Evolutionary conservation across 2,329 filamentous ascomycete species (phyloP).

Genomic region (Sodiomyces alkalinus): DNA sequence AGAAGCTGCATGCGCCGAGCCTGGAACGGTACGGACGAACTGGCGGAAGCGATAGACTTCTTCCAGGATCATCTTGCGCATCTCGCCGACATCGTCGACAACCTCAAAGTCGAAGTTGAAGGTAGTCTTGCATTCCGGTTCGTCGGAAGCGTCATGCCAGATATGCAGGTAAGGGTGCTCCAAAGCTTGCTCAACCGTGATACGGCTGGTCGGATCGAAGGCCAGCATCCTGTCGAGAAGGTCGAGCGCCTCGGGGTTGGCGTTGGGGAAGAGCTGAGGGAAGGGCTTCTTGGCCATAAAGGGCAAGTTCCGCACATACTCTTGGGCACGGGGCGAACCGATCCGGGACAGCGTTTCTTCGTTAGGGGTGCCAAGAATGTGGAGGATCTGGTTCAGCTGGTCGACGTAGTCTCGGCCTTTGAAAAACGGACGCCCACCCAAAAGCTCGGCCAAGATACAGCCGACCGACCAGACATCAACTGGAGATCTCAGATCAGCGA

Average conservation of each 20-base stretch:
- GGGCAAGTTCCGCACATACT: slow-evolving; percentile 93
- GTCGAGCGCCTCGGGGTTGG: slow-evolving; percentile 90
- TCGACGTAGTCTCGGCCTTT: slow-evolving; percentile 99
- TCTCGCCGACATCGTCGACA: slow-evolving; percentile 86
- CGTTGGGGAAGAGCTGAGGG: slow-evolving; percentile 75
- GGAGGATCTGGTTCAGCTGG: slow-evolving; percentile 96
- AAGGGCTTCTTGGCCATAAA: slow-evolving; percentile 92
- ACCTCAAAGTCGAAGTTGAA: slow-evolving; percentile 99
- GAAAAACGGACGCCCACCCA: slow-evolving; percentile 95
- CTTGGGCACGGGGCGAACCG: slow-evolving; percentile 86
- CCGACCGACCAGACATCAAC: slow-evolving; percentile 99
- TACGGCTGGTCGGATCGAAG: slow-evolving; percentile 86
- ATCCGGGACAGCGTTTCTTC: slow-evolving; percentile 90
- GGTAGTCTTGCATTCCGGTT: slow-evolving; percentile 80
- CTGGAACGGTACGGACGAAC: slow-evolving; percentile 35
- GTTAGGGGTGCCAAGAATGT: slow-evolving; percentile 92
- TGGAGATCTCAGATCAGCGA: slow-evolving; percentile 25
- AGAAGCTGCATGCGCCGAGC: slow-evolving; percentile 14
- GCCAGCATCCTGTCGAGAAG: slow-evolving; percentile 94
- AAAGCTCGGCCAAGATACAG: slow-evolving; percentile 89
- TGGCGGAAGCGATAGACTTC: slow-evolving; percentile 80
- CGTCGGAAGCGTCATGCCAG: slow-evolving; percentile 96
- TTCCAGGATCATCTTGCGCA: slow-evolving; percentile 95
- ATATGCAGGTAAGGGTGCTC: slow-evolving; percentile 95
- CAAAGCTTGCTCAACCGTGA: slow-evolving; percentile 86